A percentile compares a stretch with the other conserved stretches of the same genome.
These are phyloP conservation scores for Ottelia alismoides DNA, from an alignment of 106 monocot genomes.

Conservation along the genomic window DNA sequence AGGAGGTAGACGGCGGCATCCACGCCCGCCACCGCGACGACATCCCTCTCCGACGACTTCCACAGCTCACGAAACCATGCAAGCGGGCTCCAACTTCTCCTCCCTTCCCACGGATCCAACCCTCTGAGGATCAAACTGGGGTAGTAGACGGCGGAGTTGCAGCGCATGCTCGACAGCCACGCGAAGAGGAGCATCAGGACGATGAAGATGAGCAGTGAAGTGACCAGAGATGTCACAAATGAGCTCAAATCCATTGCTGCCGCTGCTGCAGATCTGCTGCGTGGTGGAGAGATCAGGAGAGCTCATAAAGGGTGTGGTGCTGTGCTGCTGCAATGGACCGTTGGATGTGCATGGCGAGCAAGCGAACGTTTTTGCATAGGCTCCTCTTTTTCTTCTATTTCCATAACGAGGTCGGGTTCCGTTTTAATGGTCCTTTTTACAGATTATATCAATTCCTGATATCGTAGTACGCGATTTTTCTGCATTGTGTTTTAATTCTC, in stretches of 20 bases:
- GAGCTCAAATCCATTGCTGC: constrained; percentile 65
- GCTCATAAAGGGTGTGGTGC: too few relatives aligned
- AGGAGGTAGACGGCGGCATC: constrained; percentile 80
- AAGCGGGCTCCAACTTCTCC: constrained; percentile 31
- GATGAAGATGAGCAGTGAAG: constrained; percentile 60
- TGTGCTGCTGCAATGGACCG: too few relatives aligned
- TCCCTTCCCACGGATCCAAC: constrained; percentile 12
- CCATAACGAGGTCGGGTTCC: too few relatives aligned
- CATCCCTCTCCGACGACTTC: constrained; percentile 38
- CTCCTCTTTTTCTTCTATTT: too few relatives aligned
- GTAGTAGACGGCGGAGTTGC: constrained; percentile 75
- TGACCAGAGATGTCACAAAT: constrained; percentile 63
- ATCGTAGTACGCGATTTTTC: too few relatives aligned
- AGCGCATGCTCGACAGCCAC: constrained; percentile 54
- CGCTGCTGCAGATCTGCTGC: too few relatives aligned
- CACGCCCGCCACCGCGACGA: constrained; percentile 52
- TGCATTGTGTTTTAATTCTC: too few relatives aligned
- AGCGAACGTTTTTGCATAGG: too few relatives aligned
- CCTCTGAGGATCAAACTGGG: constrained; percentile 32
- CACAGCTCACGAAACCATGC: constrained; percentile 61
- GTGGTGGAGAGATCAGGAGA: background rate
- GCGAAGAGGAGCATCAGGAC: constrained; percentile 46
- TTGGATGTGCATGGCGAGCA: too few relatives aligned
- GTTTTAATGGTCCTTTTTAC: too few relatives aligned
- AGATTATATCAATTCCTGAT: too few relatives aligned